Base-by-base conservation (phyloP, 1,139 yeast species). In the Saccharomyces hybrid region DNA sequence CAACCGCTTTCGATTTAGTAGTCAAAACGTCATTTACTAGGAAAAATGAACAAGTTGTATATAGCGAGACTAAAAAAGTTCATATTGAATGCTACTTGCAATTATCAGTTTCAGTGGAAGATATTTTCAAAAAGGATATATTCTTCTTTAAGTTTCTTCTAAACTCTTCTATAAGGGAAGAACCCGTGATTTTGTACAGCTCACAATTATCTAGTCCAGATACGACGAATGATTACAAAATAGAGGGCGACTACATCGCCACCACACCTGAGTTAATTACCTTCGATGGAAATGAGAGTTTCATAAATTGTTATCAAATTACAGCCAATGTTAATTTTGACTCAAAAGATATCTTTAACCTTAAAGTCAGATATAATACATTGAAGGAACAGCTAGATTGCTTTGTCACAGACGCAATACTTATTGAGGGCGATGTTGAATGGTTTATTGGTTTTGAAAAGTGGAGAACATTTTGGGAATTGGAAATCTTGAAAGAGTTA, bases 51-150 rank as follows among this genome's bases (percentile, higher is more conserved):
- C 25, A 31, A 41, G 38, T 52, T 16, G n/a, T 49, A 3, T 60
- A 53, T 54, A 57, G 57, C 47, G 64, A 64, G 38, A 44, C 51
- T 2, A 55, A 57, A 42, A 20, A 48, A 9, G 42, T 59, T 9
- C 34, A 49, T 11, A 55, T 64, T n/a, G 56, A 57, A 29, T 59
- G 64, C 41, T 58, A 57, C 49, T 55, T 67, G 11, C 69, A 70
- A 4, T 48, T 68, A 1, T 64, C 68, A 7, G 70, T 68, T 11
- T 64, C 71, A 6, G 70, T 67, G 2, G 71, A 67, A 51, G 70
- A 68, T 50, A 65, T 67, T 25, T 64, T 63, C 53, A 64, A 64
- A 47, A 60, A 55, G 34, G 64, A 63, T 32, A 46, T 56, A 2
- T 65, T 67, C 41, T 62, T 58, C 49, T 68, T 66, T 53, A 67